Percentiles rank a stretch among this genome's conserved stretches.
Evolutionary conservation across 2,329 filamentous ascomycete genomes (phyloP).

Genomic region (Alternaria consortialis): DNA sequence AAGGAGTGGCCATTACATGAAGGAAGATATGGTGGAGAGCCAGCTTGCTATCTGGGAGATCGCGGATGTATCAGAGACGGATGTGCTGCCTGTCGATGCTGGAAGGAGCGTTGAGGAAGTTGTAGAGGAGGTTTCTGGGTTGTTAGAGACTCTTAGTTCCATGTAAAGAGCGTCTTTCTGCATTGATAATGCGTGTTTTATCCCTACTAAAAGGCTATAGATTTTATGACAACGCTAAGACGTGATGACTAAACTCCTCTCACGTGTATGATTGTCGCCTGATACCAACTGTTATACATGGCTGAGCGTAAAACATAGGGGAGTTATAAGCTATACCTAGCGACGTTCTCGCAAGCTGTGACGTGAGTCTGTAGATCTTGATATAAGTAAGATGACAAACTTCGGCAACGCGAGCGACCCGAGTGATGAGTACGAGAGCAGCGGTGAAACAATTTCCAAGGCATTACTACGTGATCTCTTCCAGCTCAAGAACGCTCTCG

Average conservation of each 20-base stretch:
- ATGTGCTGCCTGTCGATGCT: conserved; percentile 48
- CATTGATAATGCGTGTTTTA: not conserved
- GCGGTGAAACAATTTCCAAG: not conserved
- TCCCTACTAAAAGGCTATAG: not conserved
- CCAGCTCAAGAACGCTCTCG: not conserved
- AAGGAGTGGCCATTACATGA: conserved; percentile 52
- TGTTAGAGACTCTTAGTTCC: not conserved
- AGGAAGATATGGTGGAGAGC: conserved; percentile 46
- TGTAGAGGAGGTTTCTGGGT: not conserved
- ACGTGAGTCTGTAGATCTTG: not conserved
- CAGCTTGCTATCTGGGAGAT: conserved; percentile 48
- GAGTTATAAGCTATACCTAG: no score
- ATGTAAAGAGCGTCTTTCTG: not conserved
- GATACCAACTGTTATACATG: no score
- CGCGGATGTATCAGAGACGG: conserved; percentile 40
- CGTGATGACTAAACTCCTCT: no score
- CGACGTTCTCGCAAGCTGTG: no score
- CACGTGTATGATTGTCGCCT: no score
- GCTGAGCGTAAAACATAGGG: not conserved
- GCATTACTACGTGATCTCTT: not conserved
- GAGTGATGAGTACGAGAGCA: not conserved
- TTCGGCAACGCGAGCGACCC: not conserved
- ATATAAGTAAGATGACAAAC: not conserved
- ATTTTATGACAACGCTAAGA: not conserved
- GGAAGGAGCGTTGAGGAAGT: conserved; percentile 11